A percentile compares a stretch with the other conserved stretches of the same genome.
phyloP scores from a whole-genome alignment of 2,329 filamentous ascomycete species.

The Exophiala lecanii-corni region DNA sequence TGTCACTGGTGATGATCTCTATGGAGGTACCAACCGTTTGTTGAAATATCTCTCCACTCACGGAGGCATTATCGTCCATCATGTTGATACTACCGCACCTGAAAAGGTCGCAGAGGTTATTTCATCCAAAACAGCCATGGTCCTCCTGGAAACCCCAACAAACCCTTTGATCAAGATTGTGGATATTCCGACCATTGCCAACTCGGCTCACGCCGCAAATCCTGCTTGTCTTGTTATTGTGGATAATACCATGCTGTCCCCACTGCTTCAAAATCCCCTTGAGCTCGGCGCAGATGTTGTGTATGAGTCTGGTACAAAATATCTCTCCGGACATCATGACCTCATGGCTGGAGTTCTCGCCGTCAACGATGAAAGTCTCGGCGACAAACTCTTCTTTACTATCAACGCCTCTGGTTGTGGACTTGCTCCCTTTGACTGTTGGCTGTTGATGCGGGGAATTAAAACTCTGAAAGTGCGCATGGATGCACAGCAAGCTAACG shows the following conservation, averaged over 20 bases:
- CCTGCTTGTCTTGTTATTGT: conserved; percentile 78
- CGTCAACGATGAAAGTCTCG: conserved; percentile 74
- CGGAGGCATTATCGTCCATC: conserved; percentile 87
- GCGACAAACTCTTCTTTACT: conserved; percentile 89
- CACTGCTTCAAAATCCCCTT: conserved; percentile 86
- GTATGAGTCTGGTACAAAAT: conserved; percentile 97
- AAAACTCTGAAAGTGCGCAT: conserved; percentile 97
- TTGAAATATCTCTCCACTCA: conserved; percentile 88
- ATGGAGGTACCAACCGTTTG: conserved; percentile 89
- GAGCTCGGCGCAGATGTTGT: conserved; percentile 93
- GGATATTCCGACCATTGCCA: conserved; percentile 77
- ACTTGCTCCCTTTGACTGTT: conserved; percentile 90
- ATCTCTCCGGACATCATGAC: conserved; percentile 95
- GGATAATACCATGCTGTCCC: conserved; percentile 98
- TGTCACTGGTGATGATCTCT: conserved; percentile 92
- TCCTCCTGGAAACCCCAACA: conserved; percentile 91
- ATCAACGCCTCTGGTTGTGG: conserved; percentile 97
- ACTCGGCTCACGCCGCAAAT: conserved; percentile 71
- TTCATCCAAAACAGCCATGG: conserved; percentile 82
- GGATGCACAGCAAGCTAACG: conserved; percentile 96
- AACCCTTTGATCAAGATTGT: conserved; percentile 98
- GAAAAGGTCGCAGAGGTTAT: conserved; percentile 66
- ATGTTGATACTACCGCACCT: conserved; percentile 85
- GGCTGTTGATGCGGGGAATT: conserved; percentile 88
- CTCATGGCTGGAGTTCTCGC: conserved; percentile 98